Base-by-base conservation (phyloP, 805 yeast species). In the Wickerhamomyces silvicola region DNA sequence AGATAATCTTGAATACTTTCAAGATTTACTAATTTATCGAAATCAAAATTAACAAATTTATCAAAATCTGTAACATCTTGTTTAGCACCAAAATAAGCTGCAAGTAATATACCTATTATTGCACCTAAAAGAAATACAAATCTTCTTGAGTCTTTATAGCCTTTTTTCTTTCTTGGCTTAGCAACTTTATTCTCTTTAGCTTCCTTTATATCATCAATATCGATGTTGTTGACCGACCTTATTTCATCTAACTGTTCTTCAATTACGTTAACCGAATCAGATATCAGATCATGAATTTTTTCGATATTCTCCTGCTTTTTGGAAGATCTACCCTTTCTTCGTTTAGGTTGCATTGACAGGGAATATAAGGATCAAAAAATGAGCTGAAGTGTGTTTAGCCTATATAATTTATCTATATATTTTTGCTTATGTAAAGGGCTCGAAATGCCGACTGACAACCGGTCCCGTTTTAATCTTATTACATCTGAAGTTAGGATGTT, bases 71-170 rank as follows among this genome's bases (percentile, higher is more conserved):
- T 18, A 28, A 67, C 66, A 17, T 61, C 62, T 19, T 57, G 60
- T 25, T 51, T 43, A 12, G 68, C 59, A 5, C 81, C 81, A 39
- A 80, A 67, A 44, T 81, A 72, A 20, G 74, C 63, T 0, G 96
- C 87, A 4, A 73, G 44, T 0, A 68, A 28, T 2, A 85, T 59
- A 11, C 96, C 96, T 10, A 84, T 39, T 1, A 84, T 28, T 0
- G 94, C 75, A 27, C 96, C 96, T 24, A 83, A 51, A 0, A 80
- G 42, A 44, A 84, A 81, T 7, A 76, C 64, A 14, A 75, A 64
- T 32, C 84, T 57, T 44, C 78, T 68, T 3, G 84, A 67, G 35
- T 69, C 72, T 34, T 54, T 64, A 40, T 53, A 45, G n/a, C 39
- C 32, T 28, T 43, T 35, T 17, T 16, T 27, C 15, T n/a, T n/a